phyloP scores from a whole-genome alignment of 495 filamentous ascomycete genomes.

The Pyrenula massariospora region DNA sequence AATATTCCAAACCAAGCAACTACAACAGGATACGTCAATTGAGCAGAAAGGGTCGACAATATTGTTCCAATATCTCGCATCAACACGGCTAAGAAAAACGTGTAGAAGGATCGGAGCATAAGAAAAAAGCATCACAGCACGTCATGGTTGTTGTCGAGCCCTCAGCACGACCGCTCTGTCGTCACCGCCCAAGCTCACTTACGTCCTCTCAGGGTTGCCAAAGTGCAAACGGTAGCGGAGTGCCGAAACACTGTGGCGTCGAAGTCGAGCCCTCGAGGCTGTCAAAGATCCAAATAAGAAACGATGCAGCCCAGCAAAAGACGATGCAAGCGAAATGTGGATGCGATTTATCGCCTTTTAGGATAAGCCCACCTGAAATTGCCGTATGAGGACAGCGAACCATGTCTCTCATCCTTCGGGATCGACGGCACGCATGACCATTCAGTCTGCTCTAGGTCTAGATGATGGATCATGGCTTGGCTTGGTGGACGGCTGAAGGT shows the following conservation, averaged over 20 bases:
- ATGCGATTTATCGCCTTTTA: neutral
- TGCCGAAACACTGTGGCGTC: neutral
- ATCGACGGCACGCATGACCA: neutral
- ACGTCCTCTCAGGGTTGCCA: neutral
- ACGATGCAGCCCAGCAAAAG: neutral
- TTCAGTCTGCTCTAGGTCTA: neutral
- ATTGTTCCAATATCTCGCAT: neutral
- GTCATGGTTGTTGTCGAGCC: neutral
- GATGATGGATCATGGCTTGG: neutral
- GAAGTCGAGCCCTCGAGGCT: neutral
- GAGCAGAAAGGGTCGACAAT: too few species aligned
- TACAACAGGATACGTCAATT: too few species aligned
- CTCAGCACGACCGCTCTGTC: neutral
- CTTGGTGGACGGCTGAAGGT: neutral
- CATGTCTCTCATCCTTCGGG: neutral
- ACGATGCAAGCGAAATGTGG: neutral
- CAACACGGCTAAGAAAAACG: too few species aligned
- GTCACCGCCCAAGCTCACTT: neutral
- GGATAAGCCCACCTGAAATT: neutral
- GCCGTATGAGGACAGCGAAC: neutral
- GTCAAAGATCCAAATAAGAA: neutral
- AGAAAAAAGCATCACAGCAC: neutral
- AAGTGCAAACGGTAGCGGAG: neutral
- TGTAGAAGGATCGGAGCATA: neutral
- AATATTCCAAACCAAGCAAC: too few species aligned